These are phyloP conservation scores for Malassezia japonica DNA, from an alignment of 1,284 basidiomycete species.

Conservation along the genomic window DNA sequence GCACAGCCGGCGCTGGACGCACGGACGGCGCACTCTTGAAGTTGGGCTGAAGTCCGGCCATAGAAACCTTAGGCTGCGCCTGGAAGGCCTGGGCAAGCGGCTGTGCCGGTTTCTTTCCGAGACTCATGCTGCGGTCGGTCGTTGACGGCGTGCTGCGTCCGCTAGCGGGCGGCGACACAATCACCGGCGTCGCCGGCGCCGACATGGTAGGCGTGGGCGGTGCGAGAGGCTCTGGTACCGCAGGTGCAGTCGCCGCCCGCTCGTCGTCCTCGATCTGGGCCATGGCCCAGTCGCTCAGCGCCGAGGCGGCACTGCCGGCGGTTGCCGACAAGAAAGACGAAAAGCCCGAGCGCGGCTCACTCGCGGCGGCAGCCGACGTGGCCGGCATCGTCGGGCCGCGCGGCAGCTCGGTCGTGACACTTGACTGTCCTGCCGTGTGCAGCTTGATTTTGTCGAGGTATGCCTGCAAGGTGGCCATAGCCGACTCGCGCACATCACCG, in stretches of 20 bases:
- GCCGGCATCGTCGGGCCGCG: background rate
- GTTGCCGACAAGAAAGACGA: constrained; percentile 20
- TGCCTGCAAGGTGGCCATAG: constrained; percentile 29
- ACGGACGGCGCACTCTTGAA: no score
- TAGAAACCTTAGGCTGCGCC: no score
- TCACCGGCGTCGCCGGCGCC: no score
- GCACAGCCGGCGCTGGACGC: background rate
- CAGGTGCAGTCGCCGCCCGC: background rate
- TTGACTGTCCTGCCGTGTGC: background rate
- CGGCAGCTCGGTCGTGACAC: constrained; percentile 1
- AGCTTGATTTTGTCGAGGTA: constrained; percentile 28
- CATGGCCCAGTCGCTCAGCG: constrained; percentile 40
- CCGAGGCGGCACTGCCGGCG: constrained; percentile 36
- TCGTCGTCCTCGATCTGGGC: constrained; percentile 15
- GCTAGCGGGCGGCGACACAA: no score
- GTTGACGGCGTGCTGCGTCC: no score
- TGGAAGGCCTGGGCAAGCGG: background rate
- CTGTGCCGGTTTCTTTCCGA: background rate
- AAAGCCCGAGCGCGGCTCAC: background rate
- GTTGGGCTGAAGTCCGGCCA: no score
- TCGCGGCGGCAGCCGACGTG: background rate
- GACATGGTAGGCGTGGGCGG: background rate
- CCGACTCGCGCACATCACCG: constrained; percentile 39
- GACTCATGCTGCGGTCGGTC: no score
- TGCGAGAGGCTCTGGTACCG: background rate